phyloP scores from a whole-genome alignment of 2,329 filamentous ascomycete genomes.

The Ophioceras dolichostomum region DNA sequence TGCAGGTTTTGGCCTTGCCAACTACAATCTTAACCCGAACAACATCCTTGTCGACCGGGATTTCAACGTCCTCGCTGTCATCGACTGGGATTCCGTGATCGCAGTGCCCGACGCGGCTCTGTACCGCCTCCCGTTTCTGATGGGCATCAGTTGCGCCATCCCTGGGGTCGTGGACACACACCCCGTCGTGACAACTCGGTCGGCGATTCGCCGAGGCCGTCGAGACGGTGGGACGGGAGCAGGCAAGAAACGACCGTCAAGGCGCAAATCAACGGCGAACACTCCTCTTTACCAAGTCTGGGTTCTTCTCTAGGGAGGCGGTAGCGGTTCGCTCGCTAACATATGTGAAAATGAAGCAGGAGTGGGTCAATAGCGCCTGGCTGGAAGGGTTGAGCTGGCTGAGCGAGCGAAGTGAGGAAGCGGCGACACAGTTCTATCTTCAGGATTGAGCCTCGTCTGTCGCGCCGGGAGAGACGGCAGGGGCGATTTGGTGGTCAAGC shows the following conservation, averaged over 20 bases:
- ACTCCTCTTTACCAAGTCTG: not conserved
- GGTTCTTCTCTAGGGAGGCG: not conserved
- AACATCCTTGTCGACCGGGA: no score
- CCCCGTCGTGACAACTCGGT: not conserved
- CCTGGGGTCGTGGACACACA: not conserved
- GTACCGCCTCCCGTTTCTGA: not conserved
- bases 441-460: not conserved
- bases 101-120: not conserved
- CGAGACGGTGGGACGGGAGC: not conserved
- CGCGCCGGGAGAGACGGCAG: not conserved
- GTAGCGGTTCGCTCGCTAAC: not conserved
- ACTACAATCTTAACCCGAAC: no score
- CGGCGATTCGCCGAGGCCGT: not conserved
- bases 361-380: not conserved
- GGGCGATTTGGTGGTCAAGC: no score
- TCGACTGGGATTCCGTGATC: not conserved
- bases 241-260: not conserved
- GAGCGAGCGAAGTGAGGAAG: not conserved
- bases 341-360: not conserved
- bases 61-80: no score
- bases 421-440: not conserved
- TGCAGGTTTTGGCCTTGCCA: no score
- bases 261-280: not conserved
- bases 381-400: not conserved
- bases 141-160: not conserved